phyloP scores from a whole-genome alignment of 169 alveolate species.

The Babesia sp. region DNA sequence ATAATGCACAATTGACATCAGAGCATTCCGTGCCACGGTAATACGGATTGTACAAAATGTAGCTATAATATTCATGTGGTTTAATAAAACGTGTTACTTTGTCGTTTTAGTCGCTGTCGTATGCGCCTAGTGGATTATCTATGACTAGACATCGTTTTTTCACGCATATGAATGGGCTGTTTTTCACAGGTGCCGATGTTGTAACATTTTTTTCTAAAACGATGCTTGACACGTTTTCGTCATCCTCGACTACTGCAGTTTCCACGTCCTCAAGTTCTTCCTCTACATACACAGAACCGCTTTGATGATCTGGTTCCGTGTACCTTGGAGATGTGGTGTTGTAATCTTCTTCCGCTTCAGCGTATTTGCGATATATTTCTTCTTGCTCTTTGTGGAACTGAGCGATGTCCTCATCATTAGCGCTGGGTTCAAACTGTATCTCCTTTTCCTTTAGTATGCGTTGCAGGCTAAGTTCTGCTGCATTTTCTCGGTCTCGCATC shows the following conservation, averaged over 20 bases:
- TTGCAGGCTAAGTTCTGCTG: constrained; percentile 51
- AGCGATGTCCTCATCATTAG: constrained; percentile 54
- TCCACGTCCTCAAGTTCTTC: constrained; percentile 9
- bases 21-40: no score
- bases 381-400: constrained; percentile 54
- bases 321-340: not conserved
- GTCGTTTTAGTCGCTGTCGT: constrained; percentile 26
- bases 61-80: not conserved
- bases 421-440: constrained; percentile 26
- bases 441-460: constrained; percentile 32
- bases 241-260: not conserved
- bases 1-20: no score
- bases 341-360: constrained; percentile 11
- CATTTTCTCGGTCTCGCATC: constrained; percentile 62
- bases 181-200: not conserved
- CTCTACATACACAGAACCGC: not conserved
- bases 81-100: not conserved
- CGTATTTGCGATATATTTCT: constrained; percentile 21
- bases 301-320: not conserved
- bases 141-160: constrained; percentile 11
- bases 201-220: not conserved
- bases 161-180: not conserved
- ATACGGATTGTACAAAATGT: no score
- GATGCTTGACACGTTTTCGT: not conserved
- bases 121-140: constrained; percentile 21